A percentile compares a stretch with the other conserved stretches of the same genome.
Conservation (phyloP, 345 rosid species). For the Adansonia digitata region DNA sequence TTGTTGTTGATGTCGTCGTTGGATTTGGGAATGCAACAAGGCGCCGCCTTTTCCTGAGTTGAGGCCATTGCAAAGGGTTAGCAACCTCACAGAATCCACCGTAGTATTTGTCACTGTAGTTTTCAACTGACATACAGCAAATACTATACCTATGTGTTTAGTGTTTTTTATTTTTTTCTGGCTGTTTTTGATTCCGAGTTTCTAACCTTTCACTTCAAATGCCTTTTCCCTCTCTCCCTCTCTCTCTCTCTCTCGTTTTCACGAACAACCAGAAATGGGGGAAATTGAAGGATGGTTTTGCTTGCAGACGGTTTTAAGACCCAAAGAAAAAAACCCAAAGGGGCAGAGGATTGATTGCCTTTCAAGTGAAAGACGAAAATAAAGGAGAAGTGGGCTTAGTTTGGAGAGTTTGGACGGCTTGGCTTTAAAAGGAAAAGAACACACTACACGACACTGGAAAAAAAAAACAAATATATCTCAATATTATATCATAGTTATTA, state of each 20-base stretch:
- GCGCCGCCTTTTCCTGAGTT: constrained; percentile 60
- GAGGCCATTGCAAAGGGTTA: constrained; percentile 68
- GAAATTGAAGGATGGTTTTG: background rate
- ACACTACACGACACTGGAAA: background rate
- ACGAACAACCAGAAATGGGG: background rate
- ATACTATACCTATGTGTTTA: background rate
- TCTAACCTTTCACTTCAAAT: constrained; percentile 1
- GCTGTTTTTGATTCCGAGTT: background rate
- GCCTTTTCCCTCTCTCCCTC: background rate
- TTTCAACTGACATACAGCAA: constrained; percentile 57
- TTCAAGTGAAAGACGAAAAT: background rate
- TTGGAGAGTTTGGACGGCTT: background rate
- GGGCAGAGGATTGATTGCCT: background rate
- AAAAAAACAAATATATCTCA: background rate
- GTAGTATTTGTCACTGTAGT: constrained; percentile 35
- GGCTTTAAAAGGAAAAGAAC: background rate
- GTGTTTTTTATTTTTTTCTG: background rate
- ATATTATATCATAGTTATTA: no score
- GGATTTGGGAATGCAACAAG: constrained; percentile 32
- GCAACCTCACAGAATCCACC: constrained; percentile 52
- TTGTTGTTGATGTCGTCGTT: background rate
- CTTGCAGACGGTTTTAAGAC: background rate
- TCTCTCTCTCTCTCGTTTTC: background rate
- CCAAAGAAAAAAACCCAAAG: no score
- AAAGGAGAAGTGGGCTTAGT: background rate